Conservation (phyloP, 345 rosid species). For the Murraya koenigii region DNA sequence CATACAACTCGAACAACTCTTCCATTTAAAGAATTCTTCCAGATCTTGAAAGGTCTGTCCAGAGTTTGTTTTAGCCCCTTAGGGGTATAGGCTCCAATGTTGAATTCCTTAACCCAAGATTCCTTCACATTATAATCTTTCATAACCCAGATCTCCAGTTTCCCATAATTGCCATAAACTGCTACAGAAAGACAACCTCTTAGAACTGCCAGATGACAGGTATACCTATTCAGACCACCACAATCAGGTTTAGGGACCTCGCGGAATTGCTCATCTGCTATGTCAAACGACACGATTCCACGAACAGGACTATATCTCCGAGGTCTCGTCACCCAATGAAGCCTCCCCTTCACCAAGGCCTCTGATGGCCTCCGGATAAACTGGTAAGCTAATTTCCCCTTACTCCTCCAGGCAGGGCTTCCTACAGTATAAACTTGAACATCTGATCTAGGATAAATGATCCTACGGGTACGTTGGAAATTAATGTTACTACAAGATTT, state of each 20-base stretch:
- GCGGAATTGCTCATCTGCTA: conserved; percentile 63
- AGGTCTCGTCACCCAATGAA: conserved; percentile 76
- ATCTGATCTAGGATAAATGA: conserved; percentile 43
- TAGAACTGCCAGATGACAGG: conserved; percentile 52
- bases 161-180: conserved; percentile 64
- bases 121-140: conserved; percentile 58
- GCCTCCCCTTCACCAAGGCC: conserved; percentile 69
- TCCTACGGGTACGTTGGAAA: conserved; percentile 29
- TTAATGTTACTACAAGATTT: conserved; percentile 10
- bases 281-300: conserved; percentile 68
- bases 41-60: conserved; percentile 47
- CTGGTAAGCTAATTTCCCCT: conserved; percentile 63
- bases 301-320: conserved; percentile 58
- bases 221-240: conserved; percentile 58
- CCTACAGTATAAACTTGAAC: conserved; percentile 56
- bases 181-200: conserved; percentile 62
- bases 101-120: conserved; percentile 68
- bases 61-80: conserved; percentile 59
- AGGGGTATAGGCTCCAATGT: conserved; percentile 66
- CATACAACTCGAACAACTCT: conserved; percentile 57
- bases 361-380: conserved; percentile 57
- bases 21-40: conserved; percentile 45
- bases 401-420: conserved; percentile 56
- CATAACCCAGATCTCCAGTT: conserved; percentile 90
- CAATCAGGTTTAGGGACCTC: conserved; percentile 78